These are phyloP conservation scores for Hypoxylon fuscum DNA, from an alignment of 495 filamentous ascomycete species.

Conservation along the genomic window DNA sequence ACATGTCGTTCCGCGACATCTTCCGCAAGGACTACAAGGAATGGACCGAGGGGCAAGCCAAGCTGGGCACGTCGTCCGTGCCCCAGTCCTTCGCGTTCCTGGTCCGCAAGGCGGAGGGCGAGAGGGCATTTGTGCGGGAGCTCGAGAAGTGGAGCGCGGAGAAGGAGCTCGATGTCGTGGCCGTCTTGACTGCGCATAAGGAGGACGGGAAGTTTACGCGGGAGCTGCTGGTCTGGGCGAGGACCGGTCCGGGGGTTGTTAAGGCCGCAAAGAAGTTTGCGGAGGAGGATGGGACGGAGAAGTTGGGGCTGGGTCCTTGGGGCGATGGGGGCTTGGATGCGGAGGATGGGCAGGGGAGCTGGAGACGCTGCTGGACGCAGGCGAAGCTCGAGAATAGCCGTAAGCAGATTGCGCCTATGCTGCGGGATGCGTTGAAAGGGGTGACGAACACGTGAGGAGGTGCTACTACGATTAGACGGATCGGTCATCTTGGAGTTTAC, in stretches of 20 bases:
- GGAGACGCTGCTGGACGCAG: constrained; percentile 74
- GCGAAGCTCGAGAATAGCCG: constrained; percentile 72
- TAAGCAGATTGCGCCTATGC: constrained; percentile 88
- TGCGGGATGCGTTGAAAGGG: constrained; percentile 70
- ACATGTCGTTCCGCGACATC: constrained; percentile 74
- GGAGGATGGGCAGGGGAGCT: constrained; percentile 47
- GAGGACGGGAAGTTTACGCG: constrained; percentile 67
- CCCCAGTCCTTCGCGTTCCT: constrained; percentile 74
- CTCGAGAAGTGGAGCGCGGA: constrained; percentile 63
- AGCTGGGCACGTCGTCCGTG: constrained; percentile 78
- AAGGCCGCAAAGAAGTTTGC: constrained; percentile 64
- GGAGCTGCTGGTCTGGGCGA: constrained; percentile 77
- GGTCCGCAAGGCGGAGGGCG: constrained; percentile 61
- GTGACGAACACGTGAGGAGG: constrained; percentile 5
- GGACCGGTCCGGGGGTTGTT: constrained; percentile 52
- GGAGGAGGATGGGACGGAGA: constrained; percentile 48
- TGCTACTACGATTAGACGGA: background rate
- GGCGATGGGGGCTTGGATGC: constrained; percentile 54
- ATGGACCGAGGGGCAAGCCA: constrained; percentile 70
- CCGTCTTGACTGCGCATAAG: constrained; percentile 79
- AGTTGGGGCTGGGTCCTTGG: constrained; percentile 68
- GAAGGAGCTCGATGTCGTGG: constrained; percentile 69
- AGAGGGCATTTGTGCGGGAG: constrained; percentile 44
- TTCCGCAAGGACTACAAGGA: constrained; percentile 93
- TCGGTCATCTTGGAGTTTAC: background rate